Evolutionary conservation across 2,329 filamentous ascomycete species (phyloP), one percentile per base, ranked within the genome.

Genomic region (Neofusicoccum ribis): DNA sequence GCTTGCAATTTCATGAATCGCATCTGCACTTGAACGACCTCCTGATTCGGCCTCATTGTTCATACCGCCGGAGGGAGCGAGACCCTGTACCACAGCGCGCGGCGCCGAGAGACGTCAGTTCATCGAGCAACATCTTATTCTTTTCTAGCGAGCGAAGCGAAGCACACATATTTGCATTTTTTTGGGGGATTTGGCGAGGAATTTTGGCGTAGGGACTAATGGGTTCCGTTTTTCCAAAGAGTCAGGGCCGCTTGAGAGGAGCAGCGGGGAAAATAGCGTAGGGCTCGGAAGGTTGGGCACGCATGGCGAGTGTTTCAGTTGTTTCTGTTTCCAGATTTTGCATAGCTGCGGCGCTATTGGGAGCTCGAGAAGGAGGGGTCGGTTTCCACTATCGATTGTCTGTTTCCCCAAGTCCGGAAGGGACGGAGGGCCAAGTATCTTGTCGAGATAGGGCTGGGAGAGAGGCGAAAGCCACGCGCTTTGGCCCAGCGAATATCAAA

Each of bases 291-390:
- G 58, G 58, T 47, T 41, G 46, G 58, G 46, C 58, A 61, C 31
- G 58, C 58, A 31, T 36, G 31, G 43, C 43, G 58, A 41, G 44
- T 61, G 58, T 49, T 61, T 61, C 41, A 39, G 43, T 47, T 41
- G 15, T 56, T 61, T 61, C 44, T 47, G 41, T 46, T 60, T 60
- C 36, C 44, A 49, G 56, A 60, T 11, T 61, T 12, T 61, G 58
- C 58, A 61, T 61, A 61, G 58, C 58, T 61, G 58, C 58, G 58
- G 58, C 58, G 58, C 58, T 39, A 49, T 49, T n/a, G 54, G 54
- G 54, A 46, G 54, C 54, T 46, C 23, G 15, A 23, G 39, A 36
- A 46, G 54, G 31, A 14, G 50, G 52, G 46, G 34, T 43, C 41
- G 54, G 27, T 44, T 58, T 43, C 37, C 52, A 56, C 52, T 56